Conservation (phyloP, 345 rosid species). For the Dipteronia sinensis region DNA sequence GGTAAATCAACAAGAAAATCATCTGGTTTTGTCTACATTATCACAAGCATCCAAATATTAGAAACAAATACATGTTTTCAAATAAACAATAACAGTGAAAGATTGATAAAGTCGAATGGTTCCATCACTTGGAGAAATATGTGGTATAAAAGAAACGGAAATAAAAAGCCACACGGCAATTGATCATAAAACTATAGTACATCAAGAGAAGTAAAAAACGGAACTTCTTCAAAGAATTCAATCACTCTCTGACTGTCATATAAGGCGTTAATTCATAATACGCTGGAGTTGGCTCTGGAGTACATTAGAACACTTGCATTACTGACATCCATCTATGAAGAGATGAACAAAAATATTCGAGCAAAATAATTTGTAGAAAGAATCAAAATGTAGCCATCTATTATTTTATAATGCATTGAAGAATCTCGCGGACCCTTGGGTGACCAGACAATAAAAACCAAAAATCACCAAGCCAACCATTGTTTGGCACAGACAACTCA, state of each 20-base stretch:
- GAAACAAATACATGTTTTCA: background rate
- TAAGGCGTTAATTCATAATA: background rate
- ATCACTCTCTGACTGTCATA: background rate
- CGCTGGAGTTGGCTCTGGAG: background rate
- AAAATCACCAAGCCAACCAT: background rate
- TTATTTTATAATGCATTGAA: background rate
- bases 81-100: too few relatives aligned
- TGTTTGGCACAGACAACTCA: background rate
- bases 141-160: background rate
- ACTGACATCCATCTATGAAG: background rate
- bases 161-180: background rate
- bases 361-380: slow-evolving; percentile 13
- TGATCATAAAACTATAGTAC: background rate
- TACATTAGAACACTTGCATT: background rate
- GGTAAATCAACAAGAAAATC: background rate
- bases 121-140: background rate
- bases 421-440: background rate
- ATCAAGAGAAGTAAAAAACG: background rate
- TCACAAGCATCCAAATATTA: slow-evolving; percentile 1
- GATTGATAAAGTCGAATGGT: background rate
- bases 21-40: background rate
- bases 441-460: slow-evolving; percentile 1
- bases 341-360: background rate
- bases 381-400: slow-evolving; percentile 4
- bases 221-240: background rate